phyloP scores from a whole-genome alignment of 2,329 filamentous ascomycete genomes.

The Fusarium neocosmosporiellum region DNA sequence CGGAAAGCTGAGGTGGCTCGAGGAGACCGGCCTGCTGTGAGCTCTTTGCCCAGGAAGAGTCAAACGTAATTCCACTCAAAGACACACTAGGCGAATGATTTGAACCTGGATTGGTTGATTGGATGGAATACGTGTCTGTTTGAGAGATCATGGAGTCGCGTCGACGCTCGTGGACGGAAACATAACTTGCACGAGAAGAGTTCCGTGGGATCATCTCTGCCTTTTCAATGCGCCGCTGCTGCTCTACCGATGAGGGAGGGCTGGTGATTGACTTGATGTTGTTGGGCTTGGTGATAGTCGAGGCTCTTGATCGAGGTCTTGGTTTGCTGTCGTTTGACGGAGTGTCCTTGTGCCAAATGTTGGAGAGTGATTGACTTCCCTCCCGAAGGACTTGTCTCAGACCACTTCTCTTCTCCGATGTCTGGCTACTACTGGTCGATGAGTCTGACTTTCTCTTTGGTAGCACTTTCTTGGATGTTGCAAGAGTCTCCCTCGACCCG shows the following conservation, averaged over 20 bases:
- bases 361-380: conserved; percentile 59
- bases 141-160: conserved; percentile 67
- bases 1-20: conserved; percentile 34
- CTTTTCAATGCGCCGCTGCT: conserved; percentile 27
- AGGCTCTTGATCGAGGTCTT: conserved; percentile 40
- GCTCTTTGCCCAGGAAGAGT: conserved; percentile 35
- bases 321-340: conserved; percentile 41
- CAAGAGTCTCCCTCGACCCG: conserved; percentile 26
- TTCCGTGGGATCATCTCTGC: conserved; percentile 50
- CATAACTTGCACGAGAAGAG: conserved; percentile 60
- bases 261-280: conserved; percentile 9
- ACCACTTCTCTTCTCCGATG: conserved; percentile 57
- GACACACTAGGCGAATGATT: conserved; percentile 57
- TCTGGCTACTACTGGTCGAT: conserved; percentile 15
- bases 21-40: conserved; percentile 24
- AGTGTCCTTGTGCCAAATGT: conserved; percentile 62
- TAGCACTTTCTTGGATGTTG: conserved; percentile 18
- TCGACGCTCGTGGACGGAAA: conserved; percentile 62
- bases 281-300: conserved; percentile 21
- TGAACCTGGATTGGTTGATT: conserved; percentile 56
- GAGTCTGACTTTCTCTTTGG: conserved; percentile 41
- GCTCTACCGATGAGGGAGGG: conserved; percentile 10
- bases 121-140: conserved; percentile 66
- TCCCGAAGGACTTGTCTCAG: conserved; percentile 65
- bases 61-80: conserved; percentile 40